Percentiles rank a stretch among this genome's conserved stretches.
Evolutionary conservation across 169 alveolate genomes (phyloP).

Genomic region (Perkinsus olseni): DNA sequence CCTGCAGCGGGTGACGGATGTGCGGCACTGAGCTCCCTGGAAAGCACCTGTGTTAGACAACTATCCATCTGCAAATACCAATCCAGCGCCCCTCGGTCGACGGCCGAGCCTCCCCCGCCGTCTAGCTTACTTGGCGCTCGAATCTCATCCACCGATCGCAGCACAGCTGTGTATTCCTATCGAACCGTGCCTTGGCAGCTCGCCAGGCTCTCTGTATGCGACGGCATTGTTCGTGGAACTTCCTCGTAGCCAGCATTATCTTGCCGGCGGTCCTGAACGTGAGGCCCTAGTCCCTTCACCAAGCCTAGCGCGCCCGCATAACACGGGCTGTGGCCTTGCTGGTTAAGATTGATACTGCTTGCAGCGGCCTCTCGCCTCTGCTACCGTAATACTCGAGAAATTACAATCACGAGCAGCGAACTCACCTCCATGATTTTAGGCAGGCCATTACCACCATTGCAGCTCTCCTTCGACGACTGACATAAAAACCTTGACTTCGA

Average conservation of each 20-base stretch:
- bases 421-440: not conserved
- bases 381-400: no score
- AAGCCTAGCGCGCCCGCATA: not conserved
- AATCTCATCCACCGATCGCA: not conserved
- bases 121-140: not conserved
- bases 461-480: not conserved
- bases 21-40: not conserved
- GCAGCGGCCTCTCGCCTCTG: no score
- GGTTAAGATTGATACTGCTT: no score
- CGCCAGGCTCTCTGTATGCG: not conserved
- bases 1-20: no score
- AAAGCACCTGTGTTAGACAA: not conserved
- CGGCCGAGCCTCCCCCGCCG: not conserved
- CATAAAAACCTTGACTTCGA: not conserved
- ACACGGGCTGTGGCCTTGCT: no score
- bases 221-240: not conserved
- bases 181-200: not conserved
- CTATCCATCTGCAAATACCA: not conserved
- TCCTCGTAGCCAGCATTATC: not conserved
- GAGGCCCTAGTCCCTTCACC: no score
- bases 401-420: no score
- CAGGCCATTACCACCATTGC: not conserved
- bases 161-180: not conserved
- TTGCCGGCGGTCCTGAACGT: not conserved
- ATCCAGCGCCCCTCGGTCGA: no score